Conservation (phyloP, 257 asterid species). For the Salvia hispanica region DNA sequence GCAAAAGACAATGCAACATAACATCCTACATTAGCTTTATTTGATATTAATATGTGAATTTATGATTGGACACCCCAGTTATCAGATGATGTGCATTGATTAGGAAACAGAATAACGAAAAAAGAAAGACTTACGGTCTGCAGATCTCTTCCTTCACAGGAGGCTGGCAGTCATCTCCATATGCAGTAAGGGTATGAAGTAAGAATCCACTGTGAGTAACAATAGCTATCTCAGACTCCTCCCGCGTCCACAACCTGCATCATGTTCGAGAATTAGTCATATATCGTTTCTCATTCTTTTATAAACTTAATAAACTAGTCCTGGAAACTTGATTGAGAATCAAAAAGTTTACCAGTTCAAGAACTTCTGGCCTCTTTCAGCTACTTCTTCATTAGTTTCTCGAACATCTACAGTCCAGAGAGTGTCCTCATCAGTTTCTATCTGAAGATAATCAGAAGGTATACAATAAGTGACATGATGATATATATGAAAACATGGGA, state of each 20-base stretch:
- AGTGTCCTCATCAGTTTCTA: constrained; percentile 73
- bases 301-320: background rate
- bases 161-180: constrained; percentile 79
- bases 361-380: constrained; percentile 76
- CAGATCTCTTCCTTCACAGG: constrained; percentile 70
- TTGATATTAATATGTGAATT: no score
- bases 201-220: constrained; percentile 88
- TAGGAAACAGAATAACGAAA: background rate
- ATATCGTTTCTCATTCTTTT: no score
- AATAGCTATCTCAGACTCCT: constrained; percentile 91
- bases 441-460: constrained; percentile 49
- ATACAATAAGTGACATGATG: constrained; percentile 17
- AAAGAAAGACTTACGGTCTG: constrained; percentile 55
- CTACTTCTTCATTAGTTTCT: constrained; percentile 70
- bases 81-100: background rate
- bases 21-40: no score
- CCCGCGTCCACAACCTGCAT: constrained; percentile 84
- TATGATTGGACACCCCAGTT: background rate
- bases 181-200: constrained; percentile 60
- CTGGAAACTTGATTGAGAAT: constrained; percentile 17
- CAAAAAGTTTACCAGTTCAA: constrained; percentile 61
- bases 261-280: constrained; percentile 1
- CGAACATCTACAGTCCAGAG: constrained; percentile 70
- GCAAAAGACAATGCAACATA: no score
- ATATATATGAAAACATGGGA: constrained; percentile 10